Evolutionary conservation across 2,329 filamentous ascomycete genomes (phyloP), one percentile per base, ranked within the genome.

Genomic region (Aspergillus sp.): DNA sequence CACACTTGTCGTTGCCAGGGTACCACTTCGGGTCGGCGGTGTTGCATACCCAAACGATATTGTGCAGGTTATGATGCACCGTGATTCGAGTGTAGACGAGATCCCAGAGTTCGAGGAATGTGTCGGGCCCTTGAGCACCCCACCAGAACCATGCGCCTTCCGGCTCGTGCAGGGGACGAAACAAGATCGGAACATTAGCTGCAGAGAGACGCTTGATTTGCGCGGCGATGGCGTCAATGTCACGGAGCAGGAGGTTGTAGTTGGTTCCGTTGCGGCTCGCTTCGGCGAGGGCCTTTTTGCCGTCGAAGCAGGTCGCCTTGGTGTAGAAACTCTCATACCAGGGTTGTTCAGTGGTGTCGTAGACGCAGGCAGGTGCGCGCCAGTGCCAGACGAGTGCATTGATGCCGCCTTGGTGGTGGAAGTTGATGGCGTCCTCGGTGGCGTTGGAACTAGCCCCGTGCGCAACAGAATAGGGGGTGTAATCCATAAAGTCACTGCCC

Each of bases 301-400:
- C 16, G 16, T 42, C 36, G 16, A 42, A 42, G 16, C 36, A 42
- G 3, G 36, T 42, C 7, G 36, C 36, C 36, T 42, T 2, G 36
- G 36, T 42, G 36, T 42, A 42, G 4, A 42, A 42, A 1, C 36
- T 16, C 4, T 14, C 1, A 3, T 42, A 42, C 36, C 36, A 42
- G 6, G 36, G 36, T 1, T 42, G 14, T n/a, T 42, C 36, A 16
- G 36, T 12, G 22, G 53, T 56, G 31, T 58, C 57, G 11, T 20
- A 45, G 12, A 54, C 31, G 16, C 59, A 58, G 18, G 39, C 52
- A 5, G 59, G 59, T 9, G 59, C 49, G 10, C 52, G 47, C 59
- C 59, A 61, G 22, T 61, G 59, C 59, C 59, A 61, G 16, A 58
- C 56, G 12, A 61, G 12, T 22, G 59, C 57, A 12, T 58, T 59